Percentiles rank a stretch among this genome's conserved stretches.
These are phyloP conservation scores for Paracoccidioides lutzii DNA, from an alignment of 2,329 filamentous ascomycete species.

Conservation along the genomic window DNA sequence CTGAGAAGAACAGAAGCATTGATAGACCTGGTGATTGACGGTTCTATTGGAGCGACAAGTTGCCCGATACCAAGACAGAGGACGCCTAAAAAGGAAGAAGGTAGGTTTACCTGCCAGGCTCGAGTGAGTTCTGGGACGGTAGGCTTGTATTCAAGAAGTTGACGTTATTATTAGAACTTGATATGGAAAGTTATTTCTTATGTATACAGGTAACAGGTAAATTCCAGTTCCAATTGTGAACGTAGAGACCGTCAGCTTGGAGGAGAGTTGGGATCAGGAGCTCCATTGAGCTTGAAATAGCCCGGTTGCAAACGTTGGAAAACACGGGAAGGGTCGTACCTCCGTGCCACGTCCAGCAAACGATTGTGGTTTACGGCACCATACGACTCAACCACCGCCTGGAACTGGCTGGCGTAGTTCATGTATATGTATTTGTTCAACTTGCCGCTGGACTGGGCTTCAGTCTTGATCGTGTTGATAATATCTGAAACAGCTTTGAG, in stretches of 20 bases:
- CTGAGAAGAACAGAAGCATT: too few species aligned
- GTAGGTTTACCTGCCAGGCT: not conserved
- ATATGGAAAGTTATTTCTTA: not conserved
- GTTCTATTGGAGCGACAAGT: too few species aligned
- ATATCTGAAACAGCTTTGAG: slow-evolving; percentile 16
- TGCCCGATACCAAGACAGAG: too few species aligned
- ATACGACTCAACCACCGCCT: slow-evolving; percentile 33
- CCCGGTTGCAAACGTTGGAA: slow-evolving; percentile 30
- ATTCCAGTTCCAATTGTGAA: not conserved
- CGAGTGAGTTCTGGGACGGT: not conserved
- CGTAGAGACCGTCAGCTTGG: not conserved
- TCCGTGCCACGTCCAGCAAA: slow-evolving; percentile 21
- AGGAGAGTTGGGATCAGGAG: slow-evolving; percentile 1
- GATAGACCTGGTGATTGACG: too few species aligned
- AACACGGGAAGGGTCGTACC: slow-evolving; percentile 29
- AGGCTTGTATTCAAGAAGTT: not conserved
- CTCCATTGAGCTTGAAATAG: slow-evolving; percentile 27
- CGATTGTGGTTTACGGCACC: slow-evolving; percentile 24
- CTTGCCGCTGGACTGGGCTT: slow-evolving; percentile 19
- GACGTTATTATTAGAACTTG: not conserved
- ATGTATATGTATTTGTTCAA: slow-evolving; percentile 31
- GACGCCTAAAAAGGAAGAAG: too few species aligned
- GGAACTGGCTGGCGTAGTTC: slow-evolving; percentile 36
- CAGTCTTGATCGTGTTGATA: slow-evolving; percentile 16
- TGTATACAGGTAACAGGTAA: not conserved